Evolutionary conservation across 208 protist species (phyloP).

Genomic region (Trypanosoma mega): DNA sequence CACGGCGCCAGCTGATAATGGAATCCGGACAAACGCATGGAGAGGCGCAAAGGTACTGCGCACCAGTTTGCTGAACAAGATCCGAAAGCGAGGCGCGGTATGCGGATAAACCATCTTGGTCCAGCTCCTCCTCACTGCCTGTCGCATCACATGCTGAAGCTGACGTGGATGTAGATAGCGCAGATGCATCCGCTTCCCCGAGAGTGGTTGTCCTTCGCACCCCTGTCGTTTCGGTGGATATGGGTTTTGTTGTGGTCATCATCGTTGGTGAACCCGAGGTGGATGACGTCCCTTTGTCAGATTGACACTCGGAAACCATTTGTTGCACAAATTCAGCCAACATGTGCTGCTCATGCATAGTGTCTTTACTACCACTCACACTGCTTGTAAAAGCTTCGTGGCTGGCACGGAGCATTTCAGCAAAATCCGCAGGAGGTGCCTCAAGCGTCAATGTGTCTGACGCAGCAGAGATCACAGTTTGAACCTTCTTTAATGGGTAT

Average conservation of each 20-base stretch:
- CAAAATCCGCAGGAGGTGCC: constrained; percentile 1
- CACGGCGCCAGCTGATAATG: background rate
- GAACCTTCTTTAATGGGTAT: background rate
- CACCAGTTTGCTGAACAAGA: background rate
- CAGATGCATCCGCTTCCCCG: no score
- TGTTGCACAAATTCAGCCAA: constrained; percentile 7
- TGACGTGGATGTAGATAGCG: no score
- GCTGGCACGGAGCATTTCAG: background rate
- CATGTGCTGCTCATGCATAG: no score
- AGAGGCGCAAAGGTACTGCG: constrained; percentile 6
- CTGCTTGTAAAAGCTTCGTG: constrained; percentile 1
- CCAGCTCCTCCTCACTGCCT: no score
- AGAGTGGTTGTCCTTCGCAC: background rate
- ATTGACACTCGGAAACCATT: background rate
- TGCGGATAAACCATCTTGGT: no score
- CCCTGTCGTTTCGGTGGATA: background rate
- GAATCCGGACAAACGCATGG: constrained; percentile 6
- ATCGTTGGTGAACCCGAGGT: no score
- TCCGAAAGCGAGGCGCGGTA: constrained; percentile 3
- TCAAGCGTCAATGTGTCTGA: background rate
- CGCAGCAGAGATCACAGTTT: background rate
- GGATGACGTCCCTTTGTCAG: no score
- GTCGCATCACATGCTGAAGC: no score
- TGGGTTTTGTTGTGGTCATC: no score
- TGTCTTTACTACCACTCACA: background rate